A percentile compares a stretch with the other conserved stretches of the same genome.
phyloP scores from a whole-genome alignment of 2,329 filamentous ascomycete species.

The Cordyceps cicadae region DNA sequence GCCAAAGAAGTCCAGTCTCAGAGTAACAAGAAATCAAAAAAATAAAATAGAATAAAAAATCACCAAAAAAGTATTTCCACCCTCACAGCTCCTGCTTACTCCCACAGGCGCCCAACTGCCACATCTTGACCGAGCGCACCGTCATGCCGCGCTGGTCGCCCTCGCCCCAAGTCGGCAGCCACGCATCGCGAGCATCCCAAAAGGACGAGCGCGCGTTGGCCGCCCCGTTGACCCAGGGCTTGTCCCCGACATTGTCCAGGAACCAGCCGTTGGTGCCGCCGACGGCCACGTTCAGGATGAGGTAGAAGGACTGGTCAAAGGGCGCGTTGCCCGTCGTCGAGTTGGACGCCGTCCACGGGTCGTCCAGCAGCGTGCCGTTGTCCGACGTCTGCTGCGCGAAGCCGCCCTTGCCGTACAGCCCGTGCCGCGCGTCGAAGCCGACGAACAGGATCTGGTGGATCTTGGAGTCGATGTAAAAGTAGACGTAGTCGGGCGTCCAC shows the following conservation, averaged over 20 bases:
- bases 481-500: constrained; percentile 44
- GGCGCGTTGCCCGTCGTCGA: constrained; percentile 35
- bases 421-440: constrained; percentile 24
- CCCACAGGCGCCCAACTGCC: constrained; percentile 27
- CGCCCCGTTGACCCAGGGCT: constrained; percentile 38
- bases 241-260: constrained; percentile 32
- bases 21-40: background rate
- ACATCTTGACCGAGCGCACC: constrained; percentile 39
- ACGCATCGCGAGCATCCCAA: constrained; percentile 31
- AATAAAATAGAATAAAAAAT: too few species aligned
- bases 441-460: constrained; percentile 32
- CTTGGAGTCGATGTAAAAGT: constrained; percentile 42
- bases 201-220: constrained; percentile 33
- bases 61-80: too few species aligned
- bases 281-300: constrained; percentile 44
- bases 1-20: background rate
- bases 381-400: constrained; percentile 30
- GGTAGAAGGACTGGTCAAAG: constrained; percentile 44
- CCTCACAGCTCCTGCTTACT: constrained; percentile 3
- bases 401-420: constrained; percentile 34
- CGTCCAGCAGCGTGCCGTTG: constrained; percentile 32
- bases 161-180: constrained; percentile 40
- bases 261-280: constrained; percentile 43
- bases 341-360: constrained; percentile 35
- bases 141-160: constrained; percentile 36